Evolutionary conservation across 2,329 filamentous ascomycete genomes (phyloP).

Genomic region (Aspergillus sp.): DNA sequence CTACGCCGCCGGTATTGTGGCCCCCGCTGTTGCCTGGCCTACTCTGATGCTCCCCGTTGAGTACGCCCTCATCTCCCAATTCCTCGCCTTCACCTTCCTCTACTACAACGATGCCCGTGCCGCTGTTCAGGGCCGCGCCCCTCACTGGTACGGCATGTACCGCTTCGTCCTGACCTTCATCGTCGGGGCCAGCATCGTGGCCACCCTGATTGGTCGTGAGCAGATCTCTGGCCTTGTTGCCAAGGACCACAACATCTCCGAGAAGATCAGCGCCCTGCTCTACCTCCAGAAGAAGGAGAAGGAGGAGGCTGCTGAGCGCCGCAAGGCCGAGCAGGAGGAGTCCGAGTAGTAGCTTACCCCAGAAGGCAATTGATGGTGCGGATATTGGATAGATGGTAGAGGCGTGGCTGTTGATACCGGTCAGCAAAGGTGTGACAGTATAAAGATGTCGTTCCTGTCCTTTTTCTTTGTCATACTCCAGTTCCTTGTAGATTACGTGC

Average conservation of each 20-base stretch:
- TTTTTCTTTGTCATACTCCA: slow-evolving; percentile 35
- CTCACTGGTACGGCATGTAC: slow-evolving; percentile 84
- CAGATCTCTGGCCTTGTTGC: slow-evolving; percentile 61
- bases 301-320: slow-evolving; percentile 47
- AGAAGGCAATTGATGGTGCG: background rate
- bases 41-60: slow-evolving; percentile 83
- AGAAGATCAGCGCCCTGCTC: slow-evolving; percentile 60
- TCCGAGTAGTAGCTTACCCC: slow-evolving; percentile 36
- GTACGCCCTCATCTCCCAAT: slow-evolving; percentile 84
- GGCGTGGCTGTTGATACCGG: slow-evolving; percentile 5
- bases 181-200: slow-evolving; percentile 79
- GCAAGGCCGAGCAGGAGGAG: slow-evolving; percentile 35
- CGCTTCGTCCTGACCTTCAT: slow-evolving; percentile 91
- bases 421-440: slow-evolving; percentile 23
- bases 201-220: slow-evolving; percentile 80
- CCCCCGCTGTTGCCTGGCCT: slow-evolving; percentile 84
- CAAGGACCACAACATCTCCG: slow-evolving; percentile 44
- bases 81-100: slow-evolving; percentile 79
- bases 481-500: slow-evolving; percentile 42
- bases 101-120: slow-evolving; percentile 85
- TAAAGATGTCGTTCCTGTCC: slow-evolving; percentile 16
- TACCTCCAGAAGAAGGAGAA: slow-evolving; percentile 52
- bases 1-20: slow-evolving; percentile 80
- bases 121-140: slow-evolving; percentile 74
- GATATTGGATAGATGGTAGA: slow-evolving; percentile 1